Evolutionary conservation across 495 filamentous ascomycete genomes (phyloP).

Genomic region (Neurospora sp.): DNA sequence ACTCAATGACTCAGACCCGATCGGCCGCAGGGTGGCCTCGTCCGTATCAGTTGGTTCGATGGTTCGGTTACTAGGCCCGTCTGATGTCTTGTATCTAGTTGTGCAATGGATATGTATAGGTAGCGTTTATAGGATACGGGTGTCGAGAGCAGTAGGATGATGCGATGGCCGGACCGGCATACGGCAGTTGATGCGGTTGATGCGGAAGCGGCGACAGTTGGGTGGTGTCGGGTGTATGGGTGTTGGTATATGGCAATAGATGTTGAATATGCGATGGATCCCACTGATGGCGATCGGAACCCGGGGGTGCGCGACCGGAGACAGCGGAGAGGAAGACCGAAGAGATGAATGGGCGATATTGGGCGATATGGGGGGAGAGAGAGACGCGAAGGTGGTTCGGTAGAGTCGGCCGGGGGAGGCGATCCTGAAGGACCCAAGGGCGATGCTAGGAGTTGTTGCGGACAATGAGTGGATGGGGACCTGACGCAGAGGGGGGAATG

Average conservation of each 20-base stretch:
- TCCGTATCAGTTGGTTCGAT: background rate
- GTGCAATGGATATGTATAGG: background rate
- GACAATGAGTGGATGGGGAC: constrained; percentile 10
- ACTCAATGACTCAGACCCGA: constrained; percentile 31
- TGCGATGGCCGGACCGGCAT: background rate
- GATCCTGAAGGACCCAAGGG: background rate
- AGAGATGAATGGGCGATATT: background rate
- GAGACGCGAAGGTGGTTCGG: constrained; percentile 2
- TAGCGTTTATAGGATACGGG: background rate
- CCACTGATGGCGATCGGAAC: background rate
- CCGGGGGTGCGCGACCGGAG: background rate
- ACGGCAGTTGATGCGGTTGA: background rate
- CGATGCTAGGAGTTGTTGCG: background rate
- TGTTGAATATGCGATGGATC: background rate
- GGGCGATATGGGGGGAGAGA: background rate
- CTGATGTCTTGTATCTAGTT: background rate
- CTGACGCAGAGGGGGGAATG: constrained; percentile 8
- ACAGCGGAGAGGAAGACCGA: background rate
- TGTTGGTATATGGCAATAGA: background rate
- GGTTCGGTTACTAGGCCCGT: background rate
- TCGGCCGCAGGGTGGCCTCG: constrained; percentile 6
- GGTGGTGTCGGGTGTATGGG: background rate
- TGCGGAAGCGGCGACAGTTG: background rate
- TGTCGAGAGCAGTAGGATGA: background rate
- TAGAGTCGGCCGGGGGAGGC: background rate